Conservation (phyloP, 148 eudicot species). For the Rhododendron henanense region DNA sequence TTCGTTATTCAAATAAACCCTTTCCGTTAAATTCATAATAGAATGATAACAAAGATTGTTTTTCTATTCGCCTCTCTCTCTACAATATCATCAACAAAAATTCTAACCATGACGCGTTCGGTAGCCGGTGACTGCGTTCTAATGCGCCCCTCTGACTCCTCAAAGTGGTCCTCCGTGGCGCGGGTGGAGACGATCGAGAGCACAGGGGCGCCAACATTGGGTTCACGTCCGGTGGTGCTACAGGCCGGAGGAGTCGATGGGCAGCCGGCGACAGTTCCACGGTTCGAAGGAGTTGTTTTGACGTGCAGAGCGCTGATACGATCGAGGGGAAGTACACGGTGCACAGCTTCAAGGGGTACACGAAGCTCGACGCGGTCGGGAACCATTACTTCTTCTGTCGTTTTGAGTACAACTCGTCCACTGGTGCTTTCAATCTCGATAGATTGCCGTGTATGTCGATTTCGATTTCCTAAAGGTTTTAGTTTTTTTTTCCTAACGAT, state of each 20-base stretch:
- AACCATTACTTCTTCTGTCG: conserved; percentile 85
- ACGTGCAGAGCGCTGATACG: conserved; percentile 75
- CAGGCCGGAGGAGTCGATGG: conserved; percentile 86
- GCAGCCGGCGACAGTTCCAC: conserved; percentile 81
- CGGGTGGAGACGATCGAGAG: conserved; percentile 59
- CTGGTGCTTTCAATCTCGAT: conserved; percentile 79
- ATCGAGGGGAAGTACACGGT: conserved; percentile 80
- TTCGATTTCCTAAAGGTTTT: neutral
- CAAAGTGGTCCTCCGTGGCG: conserved; percentile 74
- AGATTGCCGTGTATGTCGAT: conserved; percentile 68
- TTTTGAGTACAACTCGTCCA: conserved; percentile 69
- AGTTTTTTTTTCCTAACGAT: no score
- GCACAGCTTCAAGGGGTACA: conserved; percentile 65
- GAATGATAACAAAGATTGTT: no score
- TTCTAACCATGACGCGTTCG: neutral
- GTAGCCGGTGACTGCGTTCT: conserved; percentile 72
- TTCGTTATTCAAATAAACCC: no score
- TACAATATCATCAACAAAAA: neutral
- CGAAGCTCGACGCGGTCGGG: conserved; percentile 76
- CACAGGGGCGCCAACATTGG: conserved; percentile 41
- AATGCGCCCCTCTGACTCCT: conserved; percentile 61
- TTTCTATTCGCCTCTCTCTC: neutral
- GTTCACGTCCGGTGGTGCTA: conserved; percentile 83
- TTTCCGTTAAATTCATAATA: no score
- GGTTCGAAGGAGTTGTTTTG: conserved; percentile 76